These are phyloP conservation scores for Jackrogersella multiformis DNA, from an alignment of 495 filamentous ascomycete genomes.

Conservation along the genomic window DNA sequence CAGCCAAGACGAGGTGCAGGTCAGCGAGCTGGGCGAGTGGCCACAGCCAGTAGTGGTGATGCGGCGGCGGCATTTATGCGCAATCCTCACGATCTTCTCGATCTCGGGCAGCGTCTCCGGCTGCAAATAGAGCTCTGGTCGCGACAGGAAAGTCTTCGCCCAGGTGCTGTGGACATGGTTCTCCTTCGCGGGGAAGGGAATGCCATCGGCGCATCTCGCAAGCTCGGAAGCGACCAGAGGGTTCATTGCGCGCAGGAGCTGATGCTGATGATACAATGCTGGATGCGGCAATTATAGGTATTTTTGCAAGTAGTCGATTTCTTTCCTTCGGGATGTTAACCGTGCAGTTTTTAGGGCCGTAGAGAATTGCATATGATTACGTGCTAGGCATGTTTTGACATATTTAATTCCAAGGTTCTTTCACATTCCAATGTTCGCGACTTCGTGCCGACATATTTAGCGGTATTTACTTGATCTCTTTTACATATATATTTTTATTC, in stretches of 20 bases:
- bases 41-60: slow-evolving; percentile 83
- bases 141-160: slow-evolving; percentile 89
- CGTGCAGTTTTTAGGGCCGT: slow-evolving; percentile 29
- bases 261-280: neutral
- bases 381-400: too few relatives aligned
- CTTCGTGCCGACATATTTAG: too few relatives aligned
- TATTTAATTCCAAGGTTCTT: too few relatives aligned
- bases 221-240: slow-evolving; percentile 49
- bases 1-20: slow-evolving; percentile 94
- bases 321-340: slow-evolving; percentile 14
- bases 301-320: neutral
- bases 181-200: slow-evolving; percentile 79
- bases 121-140: slow-evolving; percentile 88
- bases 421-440: too few relatives aligned
- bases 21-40: slow-evolving; percentile 92
- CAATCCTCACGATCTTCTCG: slow-evolving; percentile 81
- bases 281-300: slow-evolving; percentile 12
- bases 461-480: too few relatives aligned
- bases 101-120: slow-evolving; percentile 82
- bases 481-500: too few relatives aligned
- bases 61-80: slow-evolving; percentile 80
- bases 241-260: slow-evolving; percentile 39
- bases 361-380: too few relatives aligned
- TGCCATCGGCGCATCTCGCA: slow-evolving; percentile 44
- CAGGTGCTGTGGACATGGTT: slow-evolving; percentile 90